Evolutionary conservation across 768 basidiomycete species (phyloP).

Genomic region (Boletus insuetus): DNA sequence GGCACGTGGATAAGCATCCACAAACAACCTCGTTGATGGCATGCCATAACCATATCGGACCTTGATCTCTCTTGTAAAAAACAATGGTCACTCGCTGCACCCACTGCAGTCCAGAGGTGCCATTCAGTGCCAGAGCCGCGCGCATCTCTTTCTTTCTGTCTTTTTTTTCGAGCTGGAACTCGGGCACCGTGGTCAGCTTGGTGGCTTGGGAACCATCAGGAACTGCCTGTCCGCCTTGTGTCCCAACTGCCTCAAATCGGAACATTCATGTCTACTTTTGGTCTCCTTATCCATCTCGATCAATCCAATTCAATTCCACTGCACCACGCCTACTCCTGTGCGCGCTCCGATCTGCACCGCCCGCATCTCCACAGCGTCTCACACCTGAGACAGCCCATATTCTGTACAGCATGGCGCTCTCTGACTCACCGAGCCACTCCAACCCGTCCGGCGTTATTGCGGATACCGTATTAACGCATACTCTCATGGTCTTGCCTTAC

Average conservation of each 20-base stretch:
- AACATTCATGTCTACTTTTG: conserved; percentile 13
- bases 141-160: no score
- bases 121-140: no score
- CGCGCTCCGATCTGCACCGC: conserved; percentile 15
- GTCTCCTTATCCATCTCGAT: conserved; percentile 24
- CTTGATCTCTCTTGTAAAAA: conserved; percentile 2
- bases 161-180: background rate
- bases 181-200: background rate
- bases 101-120: no score
- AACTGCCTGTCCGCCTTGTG: conserved; percentile 26
- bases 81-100: no score
- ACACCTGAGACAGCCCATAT: background rate
- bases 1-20: conserved; percentile 36
- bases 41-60: conserved; percentile 30
- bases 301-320: conserved; percentile 12
- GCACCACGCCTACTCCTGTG: conserved; percentile 13
- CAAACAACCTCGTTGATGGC: conserved; percentile 36
- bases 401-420: conserved; percentile 2
- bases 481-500: conserved; percentile 4
- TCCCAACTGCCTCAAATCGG: conserved; percentile 22
- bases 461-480: conserved; percentile 14
- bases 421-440: background rate
- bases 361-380: conserved; percentile 15
- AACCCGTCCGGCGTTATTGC: conserved; percentile 19
- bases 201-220: conserved; percentile 31